A percentile compares a stretch with the other conserved stretches of the same genome.
Evolutionary conservation across 2,329 filamentous ascomycete genomes (phyloP).

Genomic region (Aspergillus sp.): DNA sequence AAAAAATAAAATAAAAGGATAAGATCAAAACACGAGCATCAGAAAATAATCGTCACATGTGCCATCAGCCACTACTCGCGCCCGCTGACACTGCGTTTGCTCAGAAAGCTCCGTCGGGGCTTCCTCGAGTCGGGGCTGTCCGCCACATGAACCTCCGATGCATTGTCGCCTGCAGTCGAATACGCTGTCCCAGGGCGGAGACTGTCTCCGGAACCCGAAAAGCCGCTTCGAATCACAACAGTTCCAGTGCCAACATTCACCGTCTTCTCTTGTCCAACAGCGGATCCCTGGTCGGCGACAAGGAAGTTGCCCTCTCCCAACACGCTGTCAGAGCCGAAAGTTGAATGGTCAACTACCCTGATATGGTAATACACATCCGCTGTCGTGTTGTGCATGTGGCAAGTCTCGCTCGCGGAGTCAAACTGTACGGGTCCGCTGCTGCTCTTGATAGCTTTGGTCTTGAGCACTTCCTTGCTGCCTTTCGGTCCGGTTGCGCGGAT

Average conservation of each 20-base stretch:
- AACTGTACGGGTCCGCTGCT: slow-evolving; percentile 63
- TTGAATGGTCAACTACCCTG: slow-evolving; percentile 79
- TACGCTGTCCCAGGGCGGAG: slow-evolving; percentile 38
- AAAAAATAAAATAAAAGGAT: not conserved
- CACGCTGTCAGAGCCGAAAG: slow-evolving; percentile 78
- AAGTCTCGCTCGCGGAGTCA: slow-evolving; percentile 66
- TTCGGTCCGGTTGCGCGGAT: slow-evolving; percentile 68
- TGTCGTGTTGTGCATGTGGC: slow-evolving; percentile 69
- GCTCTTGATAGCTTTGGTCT: slow-evolving; percentile 87
- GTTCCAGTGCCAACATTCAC: slow-evolving; percentile 71
- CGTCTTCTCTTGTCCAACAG: slow-evolving; percentile 67
- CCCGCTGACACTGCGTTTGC: slow-evolving; percentile 42
- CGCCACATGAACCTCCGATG: slow-evolving; percentile 21
- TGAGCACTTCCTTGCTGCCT: slow-evolving; percentile 74
- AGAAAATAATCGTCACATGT: slow-evolving; percentile 1
- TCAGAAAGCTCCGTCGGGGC: slow-evolving; percentile 47
- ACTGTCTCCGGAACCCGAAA: slow-evolving; percentile 54
- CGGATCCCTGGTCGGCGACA: slow-evolving; percentile 74
- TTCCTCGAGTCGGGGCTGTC: slow-evolving; percentile 45
- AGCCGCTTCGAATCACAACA: slow-evolving; percentile 73
- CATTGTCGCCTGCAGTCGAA: slow-evolving; percentile 29
- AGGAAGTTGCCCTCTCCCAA: slow-evolving; percentile 88
- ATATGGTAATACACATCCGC: slow-evolving; percentile 85
- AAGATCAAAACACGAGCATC: slow-evolving; percentile 6
- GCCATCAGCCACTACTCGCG: slow-evolving; percentile 9